Conservation (phyloP, 768 basidiomycete genomes). For the Collybiopsis luxurians region DNA sequence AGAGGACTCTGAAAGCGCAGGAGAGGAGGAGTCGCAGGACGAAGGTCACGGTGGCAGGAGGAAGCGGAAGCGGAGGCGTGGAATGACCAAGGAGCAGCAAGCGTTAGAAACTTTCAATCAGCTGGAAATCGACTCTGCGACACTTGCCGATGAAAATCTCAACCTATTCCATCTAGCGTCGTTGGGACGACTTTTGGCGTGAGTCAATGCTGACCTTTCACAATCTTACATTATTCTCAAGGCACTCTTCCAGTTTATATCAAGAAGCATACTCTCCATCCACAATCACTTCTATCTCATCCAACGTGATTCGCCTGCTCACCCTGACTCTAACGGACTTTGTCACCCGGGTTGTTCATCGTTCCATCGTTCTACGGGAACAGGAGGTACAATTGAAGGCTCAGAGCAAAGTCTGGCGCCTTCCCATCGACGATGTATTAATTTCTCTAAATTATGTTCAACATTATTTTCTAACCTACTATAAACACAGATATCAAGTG, state of each 20-base stretch:
- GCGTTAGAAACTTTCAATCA: slow-evolving; percentile 38
- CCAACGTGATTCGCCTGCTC: slow-evolving; percentile 44
- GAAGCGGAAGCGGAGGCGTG: slow-evolving; percentile 24
- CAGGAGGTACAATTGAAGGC: slow-evolving; percentile 57
- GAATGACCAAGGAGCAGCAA: slow-evolving; percentile 44
- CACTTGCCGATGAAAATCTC: slow-evolving; percentile 40
- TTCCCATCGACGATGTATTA: slow-evolving; percentile 23
- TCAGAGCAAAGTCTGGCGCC: slow-evolving; percentile 58
- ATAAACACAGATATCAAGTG: background rate
- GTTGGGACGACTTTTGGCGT: slow-evolving; percentile 39
- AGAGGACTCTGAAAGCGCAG: background rate
- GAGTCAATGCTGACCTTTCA: slow-evolving; percentile 11
- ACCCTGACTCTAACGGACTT: slow-evolving; percentile 47
- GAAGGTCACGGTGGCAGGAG: background rate
- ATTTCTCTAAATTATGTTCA: too few species aligned
- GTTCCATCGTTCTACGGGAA: slow-evolving; percentile 52
- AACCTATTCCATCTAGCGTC: slow-evolving; percentile 45
- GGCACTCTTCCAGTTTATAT: background rate
- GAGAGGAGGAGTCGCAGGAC: background rate
- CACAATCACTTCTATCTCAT: slow-evolving; percentile 40
- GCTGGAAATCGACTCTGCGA: slow-evolving; percentile 42
- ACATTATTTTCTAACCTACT: background rate
- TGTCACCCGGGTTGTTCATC: slow-evolving; percentile 46
- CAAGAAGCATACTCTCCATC: background rate
- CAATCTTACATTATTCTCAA: background rate